Conservation (phyloP, 441 rosid genomes). For the Populus tomentosa region DNA sequence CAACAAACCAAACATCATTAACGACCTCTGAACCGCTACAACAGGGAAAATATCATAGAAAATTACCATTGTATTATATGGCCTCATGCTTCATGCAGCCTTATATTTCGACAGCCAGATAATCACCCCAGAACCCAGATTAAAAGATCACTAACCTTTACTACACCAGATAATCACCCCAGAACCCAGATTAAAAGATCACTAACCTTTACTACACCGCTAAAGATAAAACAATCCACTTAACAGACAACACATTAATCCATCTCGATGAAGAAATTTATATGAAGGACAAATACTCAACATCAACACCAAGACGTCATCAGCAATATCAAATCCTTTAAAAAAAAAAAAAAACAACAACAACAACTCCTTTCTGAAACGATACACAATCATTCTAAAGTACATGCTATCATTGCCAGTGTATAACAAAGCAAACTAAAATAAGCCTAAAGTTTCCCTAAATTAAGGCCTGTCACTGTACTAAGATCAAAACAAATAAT, state of each 20-base stretch:
- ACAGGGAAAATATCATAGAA: not conserved
- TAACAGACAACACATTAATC: not conserved
- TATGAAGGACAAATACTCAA: not conserved
- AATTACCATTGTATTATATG: not conserved
- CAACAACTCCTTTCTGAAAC: not conserved
- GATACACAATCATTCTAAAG: not conserved
- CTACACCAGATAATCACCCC: not conserved
- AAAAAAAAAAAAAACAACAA: no score
- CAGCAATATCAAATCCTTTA: not conserved
- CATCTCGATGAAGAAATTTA: not conserved
- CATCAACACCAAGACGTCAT: not conserved
- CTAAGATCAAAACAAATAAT: not conserved
- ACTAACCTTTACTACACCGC: not conserved
- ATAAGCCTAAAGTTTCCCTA: not conserved
- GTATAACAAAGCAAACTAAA: not conserved
- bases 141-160: not conserved
- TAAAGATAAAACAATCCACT: not conserved
- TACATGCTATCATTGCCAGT: not conserved
- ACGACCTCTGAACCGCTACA: not conserved
- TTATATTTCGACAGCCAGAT: not conserved
- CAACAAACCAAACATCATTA: not conserved
- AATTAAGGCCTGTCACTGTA: not conserved
- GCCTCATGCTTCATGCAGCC: not conserved
- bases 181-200: not conserved
- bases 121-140: not conserved